These are phyloP conservation scores for Ciborinia camelliae DNA, from an alignment of 2,329 filamentous ascomycete species.

Conservation along the genomic window DNA sequence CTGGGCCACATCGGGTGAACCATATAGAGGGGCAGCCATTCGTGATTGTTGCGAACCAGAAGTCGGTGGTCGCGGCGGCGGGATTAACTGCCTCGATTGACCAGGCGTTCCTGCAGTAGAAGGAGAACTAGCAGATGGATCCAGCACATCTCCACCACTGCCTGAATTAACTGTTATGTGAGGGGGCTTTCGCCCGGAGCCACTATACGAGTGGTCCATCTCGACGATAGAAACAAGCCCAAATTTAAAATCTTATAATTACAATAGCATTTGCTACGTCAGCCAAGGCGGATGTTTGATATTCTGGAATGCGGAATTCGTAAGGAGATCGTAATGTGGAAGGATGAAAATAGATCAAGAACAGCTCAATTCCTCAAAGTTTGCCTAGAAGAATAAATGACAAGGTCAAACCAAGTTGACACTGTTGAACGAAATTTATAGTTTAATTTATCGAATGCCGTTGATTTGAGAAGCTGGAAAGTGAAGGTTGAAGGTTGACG, in stretches of 20 bases:
- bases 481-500: not conserved
- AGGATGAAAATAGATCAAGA: slow-evolving; percentile 9
- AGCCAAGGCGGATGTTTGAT: slow-evolving; percentile 7
- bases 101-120: slow-evolving; percentile 32
- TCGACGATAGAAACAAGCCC: not conserved
- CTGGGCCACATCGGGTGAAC: slow-evolving; percentile 29
- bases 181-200: slow-evolving; percentile 41
- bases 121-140: slow-evolving; percentile 40
- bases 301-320: slow-evolving; percentile 11
- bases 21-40: slow-evolving; percentile 26
- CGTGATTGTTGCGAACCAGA: slow-evolving; percentile 21
- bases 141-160: slow-evolving; percentile 45
- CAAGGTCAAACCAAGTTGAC: not conserved
- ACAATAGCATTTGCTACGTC: slow-evolving; percentile 11
- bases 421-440: not conserved
- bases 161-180: slow-evolving; percentile 64
- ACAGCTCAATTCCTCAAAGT: not conserved
- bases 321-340: not conserved
- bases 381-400: not conserved
- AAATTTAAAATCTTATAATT: slow-evolving; percentile 5
- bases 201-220: slow-evolving; percentile 19
- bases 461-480: not conserved
- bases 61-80: slow-evolving; percentile 23
- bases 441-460: not conserved
- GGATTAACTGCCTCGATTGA: slow-evolving; percentile 35